phyloP scores from a whole-genome alignment of 805 yeast genomes.

The Lachancea waltii region DNA sequence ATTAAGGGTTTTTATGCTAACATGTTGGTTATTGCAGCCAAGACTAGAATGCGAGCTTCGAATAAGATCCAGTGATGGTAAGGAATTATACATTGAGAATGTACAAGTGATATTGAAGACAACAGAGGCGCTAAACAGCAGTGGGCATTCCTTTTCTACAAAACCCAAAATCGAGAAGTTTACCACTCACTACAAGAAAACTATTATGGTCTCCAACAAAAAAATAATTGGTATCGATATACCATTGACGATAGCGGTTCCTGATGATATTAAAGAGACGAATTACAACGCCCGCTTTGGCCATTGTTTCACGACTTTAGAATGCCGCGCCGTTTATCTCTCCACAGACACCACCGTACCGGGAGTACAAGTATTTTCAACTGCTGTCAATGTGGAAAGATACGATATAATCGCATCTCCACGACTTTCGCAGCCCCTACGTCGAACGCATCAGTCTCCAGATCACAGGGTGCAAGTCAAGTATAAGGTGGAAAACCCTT shows the following conservation, averaged over 20 bases:
- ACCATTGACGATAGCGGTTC: conserved; percentile 52
- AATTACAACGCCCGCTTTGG: conserved; percentile 44
- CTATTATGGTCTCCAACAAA: conserved; percentile 35
- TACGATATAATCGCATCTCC: conserved; percentile 53
- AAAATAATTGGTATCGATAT: conserved; percentile 49
- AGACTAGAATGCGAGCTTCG: conserved; percentile 53
- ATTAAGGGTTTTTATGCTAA: conserved; percentile 3
- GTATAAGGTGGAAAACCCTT: conserved; percentile 42
- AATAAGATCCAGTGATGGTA: conserved; percentile 45
- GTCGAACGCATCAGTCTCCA: conserved; percentile 38
- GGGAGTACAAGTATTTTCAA: conserved; percentile 15
- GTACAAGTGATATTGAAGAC: conserved; percentile 46
- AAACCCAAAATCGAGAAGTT: conserved; percentile 23
- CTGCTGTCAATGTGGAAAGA: conserved; percentile 44
- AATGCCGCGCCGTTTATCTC: conserved; percentile 27
- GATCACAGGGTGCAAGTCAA: conserved; percentile 46
- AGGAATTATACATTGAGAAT: conserved; percentile 41
- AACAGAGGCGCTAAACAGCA: conserved; percentile 40
- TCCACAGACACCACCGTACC: conserved; percentile 3
- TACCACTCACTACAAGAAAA: conserved; percentile 30
- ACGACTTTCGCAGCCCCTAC: conserved; percentile 47
- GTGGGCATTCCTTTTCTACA: conserved; percentile 16
- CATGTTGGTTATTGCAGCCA: conserved; percentile 36
- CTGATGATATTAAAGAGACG: conserved; percentile 47
- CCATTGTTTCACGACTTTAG: conserved; percentile 41